Conservation (phyloP, 805 yeast genomes). For the Metschnikowia sp. region DNA sequence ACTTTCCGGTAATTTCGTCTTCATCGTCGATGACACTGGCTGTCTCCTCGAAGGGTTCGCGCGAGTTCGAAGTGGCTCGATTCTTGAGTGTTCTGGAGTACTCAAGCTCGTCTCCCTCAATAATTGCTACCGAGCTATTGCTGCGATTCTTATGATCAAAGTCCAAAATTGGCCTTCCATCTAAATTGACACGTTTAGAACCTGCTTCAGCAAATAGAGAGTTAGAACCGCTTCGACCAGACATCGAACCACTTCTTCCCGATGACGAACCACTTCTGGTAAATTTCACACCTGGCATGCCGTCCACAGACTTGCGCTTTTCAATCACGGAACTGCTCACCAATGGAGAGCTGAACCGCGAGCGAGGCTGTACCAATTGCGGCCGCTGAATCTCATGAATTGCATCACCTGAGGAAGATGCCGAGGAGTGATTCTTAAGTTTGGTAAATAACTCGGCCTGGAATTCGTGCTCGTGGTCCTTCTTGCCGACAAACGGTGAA, state of each 20-base stretch:
- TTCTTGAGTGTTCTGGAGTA: constrained; percentile 1
- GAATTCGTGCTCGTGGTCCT: constrained; percentile 26
- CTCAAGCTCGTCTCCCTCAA: constrained; percentile 26
- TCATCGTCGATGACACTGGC: constrained; percentile 14
- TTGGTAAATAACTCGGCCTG: constrained; percentile 53
- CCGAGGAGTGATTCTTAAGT: constrained; percentile 22
- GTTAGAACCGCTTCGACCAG: constrained; percentile 5
- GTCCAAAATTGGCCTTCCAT: constrained; percentile 13
- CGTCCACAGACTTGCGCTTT: constrained; percentile 30
- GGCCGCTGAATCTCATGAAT: constrained; percentile 25
- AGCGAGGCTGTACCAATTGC: constrained; percentile 44
- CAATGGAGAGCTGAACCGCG: constrained; percentile 30
- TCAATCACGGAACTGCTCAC: constrained; percentile 36
- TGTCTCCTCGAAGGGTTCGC: constrained; percentile 15
- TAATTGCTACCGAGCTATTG: constrained; percentile 29
- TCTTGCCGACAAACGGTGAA: constrained; percentile 20
- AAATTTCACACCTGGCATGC: constrained; percentile 35
- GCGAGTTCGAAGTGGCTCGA: constrained; percentile 3
- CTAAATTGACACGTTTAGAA: constrained; percentile 3
- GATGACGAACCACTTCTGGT: constrained; percentile 24
- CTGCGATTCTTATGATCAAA: constrained; percentile 24
- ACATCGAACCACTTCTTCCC: constrained; percentile 8
- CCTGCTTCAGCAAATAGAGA: not conserved
- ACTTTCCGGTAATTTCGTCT: constrained; percentile 23
- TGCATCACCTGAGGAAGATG: constrained; percentile 19